These are phyloP conservation scores for Suillus paluster DNA, from an alignment of 768 basidiomycete species.

Conservation along the genomic window DNA sequence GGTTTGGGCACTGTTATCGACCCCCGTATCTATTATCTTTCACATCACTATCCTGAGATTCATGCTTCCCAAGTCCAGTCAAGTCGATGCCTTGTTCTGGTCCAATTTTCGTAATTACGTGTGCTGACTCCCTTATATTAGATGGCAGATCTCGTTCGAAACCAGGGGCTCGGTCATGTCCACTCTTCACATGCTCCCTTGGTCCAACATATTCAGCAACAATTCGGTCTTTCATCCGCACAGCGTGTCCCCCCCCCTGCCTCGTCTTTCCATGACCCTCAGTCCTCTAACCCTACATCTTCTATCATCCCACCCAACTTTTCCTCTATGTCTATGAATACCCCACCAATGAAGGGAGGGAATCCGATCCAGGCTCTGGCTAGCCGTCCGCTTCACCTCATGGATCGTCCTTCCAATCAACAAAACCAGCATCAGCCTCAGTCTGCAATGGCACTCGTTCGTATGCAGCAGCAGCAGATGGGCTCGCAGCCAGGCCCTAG, in stretches of 20 bases:
- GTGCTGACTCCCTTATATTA: slow-evolving; percentile 34
- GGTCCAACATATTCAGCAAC: slow-evolving; percentile 48
- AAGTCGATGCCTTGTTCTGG: slow-evolving; percentile 12
- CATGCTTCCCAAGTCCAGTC: slow-evolving; percentile 9
- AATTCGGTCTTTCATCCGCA: slow-evolving; percentile 37
- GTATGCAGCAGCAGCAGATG: slow-evolving; percentile 38
- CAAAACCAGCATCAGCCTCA: slow-evolving; percentile 43
- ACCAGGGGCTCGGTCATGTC: slow-evolving; percentile 43
- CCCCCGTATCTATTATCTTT: slow-evolving; percentile 17
- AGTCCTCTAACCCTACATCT: slow-evolving; percentile 26
- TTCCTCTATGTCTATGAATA: slow-evolving; percentile 42
- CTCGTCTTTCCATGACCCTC: slow-evolving; percentile 42
- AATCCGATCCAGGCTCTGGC: slow-evolving; percentile 31
- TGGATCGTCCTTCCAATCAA: slow-evolving; percentile 50
- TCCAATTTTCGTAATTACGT: slow-evolving; percentile 19
- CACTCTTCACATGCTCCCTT: slow-evolving; percentile 39
- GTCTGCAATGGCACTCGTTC: slow-evolving; percentile 40
- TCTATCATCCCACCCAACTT: slow-evolving; percentile 44
- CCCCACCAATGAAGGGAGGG: slow-evolving; percentile 35
- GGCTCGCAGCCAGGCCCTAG: slow-evolving; percentile 41
- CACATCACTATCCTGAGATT: slow-evolving; percentile 14
- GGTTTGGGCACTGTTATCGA: slow-evolving; percentile 2
- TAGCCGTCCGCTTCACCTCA: slow-evolving; percentile 51
- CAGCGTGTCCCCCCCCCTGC: slow-evolving; percentile 44
- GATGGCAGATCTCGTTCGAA: slow-evolving; percentile 52